Evolutionary conservation across 2,329 filamentous ascomycete species (phyloP).

Genomic region (Colletotrichum musicola): DNA sequence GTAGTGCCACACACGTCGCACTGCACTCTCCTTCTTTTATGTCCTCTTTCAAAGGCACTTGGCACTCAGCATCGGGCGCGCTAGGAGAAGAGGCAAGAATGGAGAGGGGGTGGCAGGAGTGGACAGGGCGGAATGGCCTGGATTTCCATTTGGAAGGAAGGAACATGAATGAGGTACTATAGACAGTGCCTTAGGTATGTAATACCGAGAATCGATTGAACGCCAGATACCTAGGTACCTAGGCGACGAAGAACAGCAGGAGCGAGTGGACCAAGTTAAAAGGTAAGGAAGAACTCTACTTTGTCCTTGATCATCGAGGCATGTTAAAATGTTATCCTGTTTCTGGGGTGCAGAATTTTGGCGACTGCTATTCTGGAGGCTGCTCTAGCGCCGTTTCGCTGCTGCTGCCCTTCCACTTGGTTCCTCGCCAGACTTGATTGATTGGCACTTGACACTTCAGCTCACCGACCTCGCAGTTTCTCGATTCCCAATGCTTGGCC

Average conservation of each 20-base stretch:
- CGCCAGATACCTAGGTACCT: neutral
- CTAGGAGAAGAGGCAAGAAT: slow-evolving; percentile 2
- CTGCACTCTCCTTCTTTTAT: slow-evolving; percentile 27
- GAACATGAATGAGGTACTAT: slow-evolving; percentile 7
- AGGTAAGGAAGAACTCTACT: too few relatives aligned
- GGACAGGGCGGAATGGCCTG: slow-evolving; percentile 18
- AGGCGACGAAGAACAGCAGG: too few relatives aligned
- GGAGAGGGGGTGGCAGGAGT: slow-evolving; percentile 5
- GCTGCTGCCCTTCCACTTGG: slow-evolving; percentile 10
- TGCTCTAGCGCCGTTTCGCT: slow-evolving; percentile 36
- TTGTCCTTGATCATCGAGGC: too few relatives aligned
- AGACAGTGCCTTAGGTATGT: neutral
- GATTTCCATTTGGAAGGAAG: slow-evolving; percentile 7
- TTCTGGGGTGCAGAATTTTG: slow-evolving; percentile 15
- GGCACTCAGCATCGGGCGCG: neutral
- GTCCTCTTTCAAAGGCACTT: slow-evolving; percentile 14
- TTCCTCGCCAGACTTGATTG: neutral
- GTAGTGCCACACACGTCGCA: slow-evolving; percentile 31
- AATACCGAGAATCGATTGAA: too few relatives aligned
- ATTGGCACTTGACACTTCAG: slow-evolving; percentile 25
- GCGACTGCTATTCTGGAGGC: slow-evolving; percentile 22
- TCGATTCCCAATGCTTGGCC: neutral
- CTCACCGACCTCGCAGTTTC: slow-evolving; percentile 14
- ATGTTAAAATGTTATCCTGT: too few relatives aligned
- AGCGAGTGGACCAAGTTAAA: too few relatives aligned